Percentiles rank a stretch among this genome's conserved stretches.
Evolutionary conservation across 108 stramenopile genomes (phyloP).

Genomic region (Nitzschia putrida): DNA sequence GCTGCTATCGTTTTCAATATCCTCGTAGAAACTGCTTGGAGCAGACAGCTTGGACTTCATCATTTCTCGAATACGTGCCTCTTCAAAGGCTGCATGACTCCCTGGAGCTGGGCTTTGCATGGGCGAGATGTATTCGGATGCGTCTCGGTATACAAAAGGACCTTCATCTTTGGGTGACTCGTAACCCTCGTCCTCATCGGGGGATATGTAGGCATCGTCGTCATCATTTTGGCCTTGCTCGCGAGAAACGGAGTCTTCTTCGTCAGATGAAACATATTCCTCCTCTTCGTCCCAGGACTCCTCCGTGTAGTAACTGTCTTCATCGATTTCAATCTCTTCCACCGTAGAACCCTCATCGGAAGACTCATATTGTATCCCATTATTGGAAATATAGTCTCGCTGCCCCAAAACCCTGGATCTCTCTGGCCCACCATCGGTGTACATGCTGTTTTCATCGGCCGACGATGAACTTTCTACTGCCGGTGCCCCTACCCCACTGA

Average conservation of each 20-base stretch:
- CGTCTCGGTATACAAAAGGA: not conserved
- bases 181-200: no score
- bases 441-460: not conserved
- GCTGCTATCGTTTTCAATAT: no score
- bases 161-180: conserved; percentile 2
- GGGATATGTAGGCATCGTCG: no score
- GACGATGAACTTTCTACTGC: not conserved
- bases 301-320: conserved; percentile 2
- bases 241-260: not conserved
- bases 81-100: not conserved
- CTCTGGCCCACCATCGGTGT: not conserved
- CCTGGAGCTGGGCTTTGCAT: not conserved
- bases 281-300: conserved; percentile 8
- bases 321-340: not conserved
- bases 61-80: not conserved
- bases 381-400: not conserved
- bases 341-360: not conserved
- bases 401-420: not conserved
- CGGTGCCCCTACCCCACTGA: not conserved
- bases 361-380: not conserved
- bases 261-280: conserved; percentile 6
- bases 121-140: conserved; percentile 5
- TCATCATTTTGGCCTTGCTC: no score
- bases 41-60: no score
- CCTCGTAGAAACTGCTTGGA: no score